Evolutionary conservation across 305 asterid genomes (phyloP).

Genomic region (Fraxinus albicans): DNA sequence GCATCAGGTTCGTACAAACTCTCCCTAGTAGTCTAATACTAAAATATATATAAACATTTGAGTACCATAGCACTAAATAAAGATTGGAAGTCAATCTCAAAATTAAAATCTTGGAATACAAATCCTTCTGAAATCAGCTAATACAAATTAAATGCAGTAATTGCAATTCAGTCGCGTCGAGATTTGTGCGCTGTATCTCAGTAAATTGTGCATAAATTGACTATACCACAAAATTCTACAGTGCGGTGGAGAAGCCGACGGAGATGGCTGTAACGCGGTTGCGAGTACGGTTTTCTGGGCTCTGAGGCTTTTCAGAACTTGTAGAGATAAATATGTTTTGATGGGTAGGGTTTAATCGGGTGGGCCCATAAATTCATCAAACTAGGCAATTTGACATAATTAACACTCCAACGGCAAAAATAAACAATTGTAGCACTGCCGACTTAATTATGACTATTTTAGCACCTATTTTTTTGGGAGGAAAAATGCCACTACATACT

Average conservation of each 20-base stretch:
- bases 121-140: background rate
- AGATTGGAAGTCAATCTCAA: background rate
- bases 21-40: background rate
- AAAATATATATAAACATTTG: background rate
- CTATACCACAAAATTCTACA: conserved; percentile 20
- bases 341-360: conserved; percentile 4
- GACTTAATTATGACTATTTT: background rate
- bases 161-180: conserved; percentile 12
- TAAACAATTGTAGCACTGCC: background rate
- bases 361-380: background rate
- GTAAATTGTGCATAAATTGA: background rate
- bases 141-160: conserved; percentile 1
- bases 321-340: background rate
- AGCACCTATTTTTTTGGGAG: background rate
- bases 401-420: background rate
- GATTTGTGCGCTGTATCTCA: background rate
- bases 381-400: background rate
- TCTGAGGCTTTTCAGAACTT: background rate
- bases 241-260: conserved; percentile 5
- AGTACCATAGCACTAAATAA: background rate
- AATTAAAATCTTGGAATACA: background rate
- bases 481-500: background rate
- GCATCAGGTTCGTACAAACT: conserved; percentile 3
- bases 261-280: conserved; percentile 23
- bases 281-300: conserved; percentile 11